Base-by-base conservation (phyloP, 176 grass and related monocot species). In the Triticum monococcum region DNA sequence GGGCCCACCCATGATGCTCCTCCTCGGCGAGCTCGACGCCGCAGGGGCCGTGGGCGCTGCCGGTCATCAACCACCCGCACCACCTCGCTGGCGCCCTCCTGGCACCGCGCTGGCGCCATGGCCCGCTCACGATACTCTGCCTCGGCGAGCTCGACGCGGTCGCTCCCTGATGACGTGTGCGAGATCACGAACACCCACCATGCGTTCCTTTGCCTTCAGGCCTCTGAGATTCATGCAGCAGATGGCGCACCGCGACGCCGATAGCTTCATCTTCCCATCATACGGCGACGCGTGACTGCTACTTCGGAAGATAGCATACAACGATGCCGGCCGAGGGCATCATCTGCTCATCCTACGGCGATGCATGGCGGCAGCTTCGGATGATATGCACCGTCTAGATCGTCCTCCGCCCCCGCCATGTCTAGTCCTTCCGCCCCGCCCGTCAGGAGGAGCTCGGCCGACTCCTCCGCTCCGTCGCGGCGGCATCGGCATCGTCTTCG, bases 161-260 rank as follows among this genome's bases (percentile, higher is more conserved):
- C 86, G 1, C 91, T 90, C 11, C 48, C 81, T 8, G 88, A 88
- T 12, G 87, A 83, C 12, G 91, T 90, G 7, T 78, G 46, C 28
- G 94, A 97, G 86, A 79, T 97, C 79, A 88, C 89, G 85, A 88
- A 52, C 70, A 89, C 89, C 65, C 88, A 90, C 13, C 88, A 94
- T 83, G 22, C 83, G 13, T 68, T 33, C 35, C 35, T 36, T 36
- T 36, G 35, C 35, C 35, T 38, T 7, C 1, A 38, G 37, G 37
- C 7, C 37, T 38, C 37, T 38, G 7, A 38, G 7, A 38, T 38
- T 38, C 37, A 8, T 38, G 37, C 37, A 8, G 7, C 37, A 38
- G 37, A 38, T 38, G 37, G 35, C 35, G 35, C 35, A 36, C 35
- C 35, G 35, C 3, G 35, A 36, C 35, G 35, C 35, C 35, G 35